phyloP scores from a whole-genome alignment of 441 rosid species.

The Erodium chrysanthum region DNA sequence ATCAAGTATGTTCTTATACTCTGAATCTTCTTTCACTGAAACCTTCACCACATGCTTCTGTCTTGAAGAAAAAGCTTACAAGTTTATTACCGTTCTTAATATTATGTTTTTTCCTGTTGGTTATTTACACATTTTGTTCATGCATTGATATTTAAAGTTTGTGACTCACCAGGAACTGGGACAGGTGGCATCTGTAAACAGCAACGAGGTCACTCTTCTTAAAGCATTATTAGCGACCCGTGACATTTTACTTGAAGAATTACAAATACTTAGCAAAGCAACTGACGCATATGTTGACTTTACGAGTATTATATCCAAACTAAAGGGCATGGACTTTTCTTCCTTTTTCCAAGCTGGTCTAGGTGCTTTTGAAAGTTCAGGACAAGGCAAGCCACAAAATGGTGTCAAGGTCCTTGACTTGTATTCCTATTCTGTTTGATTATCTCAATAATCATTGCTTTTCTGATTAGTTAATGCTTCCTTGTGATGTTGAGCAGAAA shows the following conservation, averaged over 20 bases:
- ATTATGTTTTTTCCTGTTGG: neutral
- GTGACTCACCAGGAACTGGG: conserved; percentile 38
- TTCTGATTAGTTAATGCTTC: conserved; percentile 12
- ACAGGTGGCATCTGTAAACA: conserved; percentile 33
- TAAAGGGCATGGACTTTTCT: conserved; percentile 36
- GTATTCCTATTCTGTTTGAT: conserved; percentile 16
- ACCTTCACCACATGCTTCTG: conserved; percentile 1
- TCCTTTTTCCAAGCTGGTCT: conserved; percentile 28
- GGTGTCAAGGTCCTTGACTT: conserved; percentile 63
- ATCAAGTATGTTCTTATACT: conserved; percentile 38
- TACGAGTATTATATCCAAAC: conserved; percentile 38
- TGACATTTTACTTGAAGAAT: conserved; percentile 48
- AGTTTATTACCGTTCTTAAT: conserved; percentile 2
- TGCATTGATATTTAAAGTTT: conserved; percentile 21
- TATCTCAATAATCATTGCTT: conserved; percentile 6
- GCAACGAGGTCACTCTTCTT: conserved; percentile 41
- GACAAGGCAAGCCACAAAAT: conserved; percentile 56
- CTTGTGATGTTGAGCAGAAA: conserved; percentile 36
- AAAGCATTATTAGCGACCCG: conserved; percentile 62
- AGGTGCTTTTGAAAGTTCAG: conserved; percentile 29
- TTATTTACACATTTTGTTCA: conserved; percentile 1
- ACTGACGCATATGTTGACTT: conserved; percentile 42
- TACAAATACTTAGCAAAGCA: conserved; percentile 54
- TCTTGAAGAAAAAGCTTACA: too few relatives aligned
- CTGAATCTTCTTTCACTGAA: neutral